Conservation (phyloP, 2,329 filamentous ascomycete genomes). For the Ascochyta viciae-villosae region DNA sequence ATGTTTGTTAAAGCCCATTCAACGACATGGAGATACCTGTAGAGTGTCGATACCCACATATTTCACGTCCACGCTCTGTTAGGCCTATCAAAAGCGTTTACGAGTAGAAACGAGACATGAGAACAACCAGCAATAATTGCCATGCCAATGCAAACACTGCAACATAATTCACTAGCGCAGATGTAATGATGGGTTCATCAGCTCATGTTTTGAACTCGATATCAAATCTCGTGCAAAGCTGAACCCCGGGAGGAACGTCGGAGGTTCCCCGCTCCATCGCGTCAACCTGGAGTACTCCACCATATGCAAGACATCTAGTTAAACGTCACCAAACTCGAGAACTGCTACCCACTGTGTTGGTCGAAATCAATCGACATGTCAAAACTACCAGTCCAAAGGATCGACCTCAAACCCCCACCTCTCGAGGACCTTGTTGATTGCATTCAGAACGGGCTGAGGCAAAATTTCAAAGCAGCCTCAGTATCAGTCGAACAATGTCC, state of each 20-base stretch:
- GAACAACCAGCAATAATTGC: no score
- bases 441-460: background rate
- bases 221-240: background rate
- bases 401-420: constrained; percentile 1
- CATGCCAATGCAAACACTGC: no score
- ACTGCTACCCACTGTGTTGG: background rate
- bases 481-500: constrained; percentile 40
- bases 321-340: background rate
- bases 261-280: background rate
- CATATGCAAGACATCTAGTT: background rate
- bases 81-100: no score
- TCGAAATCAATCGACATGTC: constrained; percentile 6
- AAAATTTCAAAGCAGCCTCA: constrained; percentile 4
- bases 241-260: constrained; percentile 1
- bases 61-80: no score
- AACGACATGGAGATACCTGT: no score
- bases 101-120: no score
- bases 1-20: background rate
- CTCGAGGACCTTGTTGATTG: constrained; percentile 5
- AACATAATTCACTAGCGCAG: no score
- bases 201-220: background rate
- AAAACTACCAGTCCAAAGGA: background rate
- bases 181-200: background rate
- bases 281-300: background rate
- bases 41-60: no score